phyloP scores from a whole-genome alignment of 345 rosid genomes.

The Arabidopsis arenosa region DNA sequence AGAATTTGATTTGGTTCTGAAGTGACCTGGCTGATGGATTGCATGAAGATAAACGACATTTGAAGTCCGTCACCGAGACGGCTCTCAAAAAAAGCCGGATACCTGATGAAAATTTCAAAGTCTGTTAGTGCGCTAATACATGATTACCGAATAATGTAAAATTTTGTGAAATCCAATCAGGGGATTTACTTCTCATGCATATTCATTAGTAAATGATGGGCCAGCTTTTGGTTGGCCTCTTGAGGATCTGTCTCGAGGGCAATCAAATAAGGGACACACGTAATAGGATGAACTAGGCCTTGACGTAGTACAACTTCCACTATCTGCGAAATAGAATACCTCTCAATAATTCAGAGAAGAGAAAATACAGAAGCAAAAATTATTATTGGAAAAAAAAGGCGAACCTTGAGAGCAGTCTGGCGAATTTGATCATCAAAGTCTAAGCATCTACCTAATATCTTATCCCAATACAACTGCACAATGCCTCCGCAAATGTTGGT shows the following conservation, averaged over 20 bases:
- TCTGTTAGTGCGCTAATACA: constrained; percentile 36
- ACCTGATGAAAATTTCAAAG: constrained; percentile 59
- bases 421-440: constrained; percentile 89
- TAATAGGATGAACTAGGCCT: constrained; percentile 99
- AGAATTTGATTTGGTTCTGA: constrained; percentile 55
- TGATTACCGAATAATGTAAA: constrained; percentile 20
- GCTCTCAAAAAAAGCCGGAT: constrained; percentile 96
- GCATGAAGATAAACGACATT: constrained; percentile 85
- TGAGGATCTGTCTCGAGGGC: constrained; percentile 98
- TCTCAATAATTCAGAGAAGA: constrained; percentile 20
- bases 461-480: constrained; percentile 95
- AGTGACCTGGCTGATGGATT: constrained; percentile 54
- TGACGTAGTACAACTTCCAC: constrained; percentile 97
- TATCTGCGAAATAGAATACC: constrained; percentile 61
- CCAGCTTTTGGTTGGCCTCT: constrained; percentile 92
- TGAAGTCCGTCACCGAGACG: constrained; percentile 99
- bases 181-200: constrained; percentile 94
- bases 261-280: constrained; percentile 97
- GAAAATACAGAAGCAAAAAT: constrained; percentile 19
- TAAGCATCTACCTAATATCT: constrained; percentile 81
- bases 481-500: constrained; percentile 99
- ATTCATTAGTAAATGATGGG: constrained; percentile 97
- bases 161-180: constrained; percentile 27
- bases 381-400: not conserved
- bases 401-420: constrained; percentile 86